Conservation (phyloP, 306 rosid genomes). For the Quillaja saponaria region DNA sequence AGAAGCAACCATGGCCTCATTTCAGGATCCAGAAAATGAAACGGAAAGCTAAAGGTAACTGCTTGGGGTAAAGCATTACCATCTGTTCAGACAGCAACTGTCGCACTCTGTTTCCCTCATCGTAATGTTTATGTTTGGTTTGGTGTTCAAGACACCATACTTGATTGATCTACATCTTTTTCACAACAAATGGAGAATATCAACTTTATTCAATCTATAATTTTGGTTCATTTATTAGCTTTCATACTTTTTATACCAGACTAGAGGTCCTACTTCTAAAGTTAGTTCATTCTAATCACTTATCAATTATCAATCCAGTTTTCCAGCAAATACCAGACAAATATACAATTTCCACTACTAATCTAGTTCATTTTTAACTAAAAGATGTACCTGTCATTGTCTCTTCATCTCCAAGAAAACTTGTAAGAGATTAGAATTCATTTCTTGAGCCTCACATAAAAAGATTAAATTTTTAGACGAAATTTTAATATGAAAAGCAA, state of each 20-base stretch:
- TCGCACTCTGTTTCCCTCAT: constrained; percentile 32
- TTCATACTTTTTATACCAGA: constrained; percentile 27
- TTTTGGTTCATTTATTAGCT: constrained; percentile 30
- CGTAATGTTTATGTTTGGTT: constrained; percentile 36
- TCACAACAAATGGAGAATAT: constrained; percentile 20
- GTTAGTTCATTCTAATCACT: constrained; percentile 16
- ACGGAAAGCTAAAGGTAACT: constrained; percentile 23
- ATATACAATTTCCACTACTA: neutral
- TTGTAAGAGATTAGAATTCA: too few species aligned
- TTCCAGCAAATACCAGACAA: constrained; percentile 21
- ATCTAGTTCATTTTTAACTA: neutral
- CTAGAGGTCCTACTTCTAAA: constrained; percentile 29
- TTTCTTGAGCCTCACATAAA: too few species aligned
- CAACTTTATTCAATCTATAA: constrained; percentile 38
- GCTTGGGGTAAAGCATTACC: too few species aligned
- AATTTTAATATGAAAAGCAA: too few species aligned
- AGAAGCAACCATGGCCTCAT: neutral
- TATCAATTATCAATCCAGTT: constrained; percentile 14
- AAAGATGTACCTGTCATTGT: neutral
- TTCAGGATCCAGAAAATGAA: constrained; percentile 39
- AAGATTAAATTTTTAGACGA: too few species aligned
- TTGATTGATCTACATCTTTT: constrained; percentile 28
- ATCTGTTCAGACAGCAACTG: constrained; percentile 32
- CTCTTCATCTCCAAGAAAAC: too few species aligned
- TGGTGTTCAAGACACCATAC: constrained; percentile 27